Percentiles rank a stretch among this genome's conserved stretches.
Conservation (phyloP, 2,329 filamentous ascomycete species). For the Penicillium thymicola region DNA sequence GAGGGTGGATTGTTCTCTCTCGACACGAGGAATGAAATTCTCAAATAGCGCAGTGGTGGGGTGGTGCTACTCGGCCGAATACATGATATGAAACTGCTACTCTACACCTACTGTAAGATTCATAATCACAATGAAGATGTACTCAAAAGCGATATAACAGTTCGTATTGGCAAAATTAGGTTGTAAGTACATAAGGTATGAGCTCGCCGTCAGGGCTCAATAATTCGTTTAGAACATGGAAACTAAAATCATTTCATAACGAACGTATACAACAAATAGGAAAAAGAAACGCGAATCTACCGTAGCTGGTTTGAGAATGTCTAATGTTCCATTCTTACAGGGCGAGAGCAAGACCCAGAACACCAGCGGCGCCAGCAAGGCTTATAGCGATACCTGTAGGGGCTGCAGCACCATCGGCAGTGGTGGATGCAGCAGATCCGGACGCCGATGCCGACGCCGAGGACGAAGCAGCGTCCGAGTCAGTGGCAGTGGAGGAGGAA, state of each 20-base stretch:
- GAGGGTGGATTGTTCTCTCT: background rate
- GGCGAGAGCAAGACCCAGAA: slow-evolving; percentile 20
- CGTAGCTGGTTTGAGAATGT: background rate
- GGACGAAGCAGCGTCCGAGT: slow-evolving; percentile 1
- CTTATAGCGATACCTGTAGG: slow-evolving; percentile 15
- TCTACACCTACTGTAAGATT: background rate
- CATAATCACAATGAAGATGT: background rate
- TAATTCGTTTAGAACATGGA: background rate
- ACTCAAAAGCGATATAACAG: background rate
- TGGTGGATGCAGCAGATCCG: slow-evolving; percentile 8
- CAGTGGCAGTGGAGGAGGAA: slow-evolving; percentile 1
- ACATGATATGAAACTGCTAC: background rate
- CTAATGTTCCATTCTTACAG: background rate
- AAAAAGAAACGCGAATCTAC: background rate
- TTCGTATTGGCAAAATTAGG: background rate
- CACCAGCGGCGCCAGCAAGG: slow-evolving; percentile 17
- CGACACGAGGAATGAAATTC: background rate
- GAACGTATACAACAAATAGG: background rate
- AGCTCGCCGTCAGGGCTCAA: background rate
- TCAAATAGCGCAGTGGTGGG: too few species aligned
- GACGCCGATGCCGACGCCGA: slow-evolving; percentile 3
- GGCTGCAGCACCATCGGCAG: slow-evolving; percentile 12
- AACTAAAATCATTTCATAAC: background rate
- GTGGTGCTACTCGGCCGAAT: background rate
- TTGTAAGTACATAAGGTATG: background rate